Base-by-base conservation (phyloP, 257 asterid species). In the Capsicum pubescens region DNA sequence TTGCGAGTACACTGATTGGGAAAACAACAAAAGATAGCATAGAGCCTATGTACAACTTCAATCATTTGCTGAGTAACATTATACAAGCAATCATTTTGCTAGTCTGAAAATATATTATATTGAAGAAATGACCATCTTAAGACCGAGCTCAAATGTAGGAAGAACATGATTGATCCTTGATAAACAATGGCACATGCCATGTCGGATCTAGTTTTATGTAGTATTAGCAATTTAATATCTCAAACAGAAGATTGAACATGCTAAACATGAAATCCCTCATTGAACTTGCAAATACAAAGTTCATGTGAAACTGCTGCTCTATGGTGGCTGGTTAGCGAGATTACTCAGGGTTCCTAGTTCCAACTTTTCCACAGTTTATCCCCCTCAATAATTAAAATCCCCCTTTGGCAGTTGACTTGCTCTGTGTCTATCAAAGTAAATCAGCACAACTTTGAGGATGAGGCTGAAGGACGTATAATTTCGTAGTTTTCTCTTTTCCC, bases 1-100 rank as follows among this genome's bases (percentile, higher is more conserved):
- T 1, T 54, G 64, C 21, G 3, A 54, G 64, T 26, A 54, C 26
- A 26, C 48, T 54, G 64, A 54, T 54, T 54, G 26, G 19, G 3
- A 9, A 0, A 4, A 50, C 0, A 4, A 21, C 39, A 69, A 6
- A 15, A 13, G 63, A 54, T 52, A 74, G 21, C 4, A 54, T 52
- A 26, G 7, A 76, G 14, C 19, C 14, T 26, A 13, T 76, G 32
- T 77, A 77, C 63, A 52, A 4, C n/a, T 77, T 5, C 81, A 77
- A 77, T 77, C 81, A 77, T 76, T 54, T 54, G 26, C 26, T 26
- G 50, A 26, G 61, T 26, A 76, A n/a, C 79, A 71, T 0, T 17
- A 71, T 8, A 70, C 55, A 70, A 42, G 64, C 81, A 76, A 76
- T 54, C 64, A 76, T 76, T 76, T 76, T 17, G 48, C 81, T 76